phyloP scores from a whole-genome alignment of 495 filamentous ascomycete genomes.

The Penicillium subrubescens region DNA sequence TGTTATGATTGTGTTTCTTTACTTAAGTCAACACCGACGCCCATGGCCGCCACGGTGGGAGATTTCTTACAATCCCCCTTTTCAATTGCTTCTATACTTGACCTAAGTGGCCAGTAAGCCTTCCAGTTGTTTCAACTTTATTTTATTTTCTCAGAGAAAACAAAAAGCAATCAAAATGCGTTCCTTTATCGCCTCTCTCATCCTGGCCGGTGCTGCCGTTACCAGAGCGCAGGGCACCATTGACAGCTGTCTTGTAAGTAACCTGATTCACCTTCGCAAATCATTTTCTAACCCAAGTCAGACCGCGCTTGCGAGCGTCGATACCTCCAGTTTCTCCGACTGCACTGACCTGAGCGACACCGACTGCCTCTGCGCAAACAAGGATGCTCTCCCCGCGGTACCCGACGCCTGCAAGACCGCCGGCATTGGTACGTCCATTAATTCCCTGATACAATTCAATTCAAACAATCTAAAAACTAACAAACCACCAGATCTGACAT shows the following conservation, averaged over 20 bases:
- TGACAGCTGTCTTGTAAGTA: slow-evolving; percentile 23
- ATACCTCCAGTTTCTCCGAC: slow-evolving; percentile 5
- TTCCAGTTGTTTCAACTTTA: not conserved
- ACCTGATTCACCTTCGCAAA: not conserved
- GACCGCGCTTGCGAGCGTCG: slow-evolving; percentile 13
- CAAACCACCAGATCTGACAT: slow-evolving; percentile 7
- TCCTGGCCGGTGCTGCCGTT: slow-evolving; percentile 17
- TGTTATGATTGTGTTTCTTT: slow-evolving; percentile 10
- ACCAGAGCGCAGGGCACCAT: slow-evolving; percentile 14
- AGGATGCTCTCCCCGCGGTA: slow-evolving; percentile 12
- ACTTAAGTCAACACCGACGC: slow-evolving; percentile 16
- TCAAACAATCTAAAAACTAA: not conserved
- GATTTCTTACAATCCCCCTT: not conserved
- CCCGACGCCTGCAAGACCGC: slow-evolving; percentile 14
- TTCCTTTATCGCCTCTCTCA: slow-evolving; percentile 21
- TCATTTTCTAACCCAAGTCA: slow-evolving; percentile 5
- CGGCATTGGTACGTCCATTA: slow-evolving; percentile 18
- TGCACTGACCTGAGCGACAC: slow-evolving; percentile 16
- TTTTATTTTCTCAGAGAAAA: not conserved
- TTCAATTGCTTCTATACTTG: not conserved
- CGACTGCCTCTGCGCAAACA: slow-evolving; percentile 28
- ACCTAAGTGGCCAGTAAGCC: not conserved
- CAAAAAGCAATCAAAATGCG: slow-evolving; percentile 20
- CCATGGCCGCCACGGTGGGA: not conserved
- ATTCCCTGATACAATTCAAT: too few species aligned